Base-by-base conservation (phyloP, 305 asterid species). In the Lippia alba region DNA sequence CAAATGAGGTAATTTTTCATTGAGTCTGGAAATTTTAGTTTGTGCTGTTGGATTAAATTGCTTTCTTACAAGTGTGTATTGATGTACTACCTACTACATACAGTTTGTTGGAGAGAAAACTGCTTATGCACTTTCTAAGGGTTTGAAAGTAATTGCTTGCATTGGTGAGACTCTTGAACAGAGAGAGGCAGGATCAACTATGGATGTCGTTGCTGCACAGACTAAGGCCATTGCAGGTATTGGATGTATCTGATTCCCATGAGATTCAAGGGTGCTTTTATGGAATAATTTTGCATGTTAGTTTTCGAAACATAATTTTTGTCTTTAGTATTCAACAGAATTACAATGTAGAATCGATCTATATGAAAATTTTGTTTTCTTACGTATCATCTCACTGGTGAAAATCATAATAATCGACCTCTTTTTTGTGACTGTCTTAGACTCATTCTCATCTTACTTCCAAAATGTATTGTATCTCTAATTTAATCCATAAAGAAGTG, bases 121-220 rank as follows among this genome's bases (percentile, higher is more conserved):
- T 78, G 97, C 97, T 7, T 92, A 94, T 84, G 98, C 99, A 20
- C 94, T 94, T 74, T 67, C 92, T 53, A 87, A 89, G 90, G 98
- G 99, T 75, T 64, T 94, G 84, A 94, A 94, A 83, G 99, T 94
- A 14, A 94, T 94, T 77, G 99, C 99, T 17, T 94, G 99, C 65
- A 87, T 94, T 76, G 99, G 99, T 32, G 99, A 94, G 92, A 88
- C 99, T 60, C 98, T 94, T 80, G 98, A 92, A 74, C 91, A 94
- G 76, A 85, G 99, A 51, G 99, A 94, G 78, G 79, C 97, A 19
- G 99, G 99, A 81, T 79, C 97, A 11, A 94, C 99, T 17, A 2
- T 92, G 82, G 90, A 75, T 15, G 96, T 94, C 55, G 97, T 94
- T 79, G 90, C 99, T 61, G 94, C 97, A 40, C 99, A 94, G 71